Conservation (phyloP, 495 filamentous ascomycete species). For the Aspergillus ostianus region DNA sequence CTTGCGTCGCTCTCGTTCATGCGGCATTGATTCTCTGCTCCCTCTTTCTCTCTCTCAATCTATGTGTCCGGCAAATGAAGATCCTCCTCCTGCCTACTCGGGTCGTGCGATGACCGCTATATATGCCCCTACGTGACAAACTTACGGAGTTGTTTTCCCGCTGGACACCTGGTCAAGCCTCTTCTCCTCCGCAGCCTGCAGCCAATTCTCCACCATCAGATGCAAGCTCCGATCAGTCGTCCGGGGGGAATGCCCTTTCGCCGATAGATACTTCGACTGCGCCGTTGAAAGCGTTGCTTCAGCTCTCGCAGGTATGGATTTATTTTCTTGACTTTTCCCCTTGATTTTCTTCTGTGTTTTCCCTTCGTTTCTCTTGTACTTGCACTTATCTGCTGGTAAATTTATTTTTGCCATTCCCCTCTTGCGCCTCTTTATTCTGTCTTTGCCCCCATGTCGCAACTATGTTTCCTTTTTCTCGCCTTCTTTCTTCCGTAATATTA, state of each 20-base stretch:
- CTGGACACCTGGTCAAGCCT: conserved; percentile 9
- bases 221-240: conserved; percentile 24
- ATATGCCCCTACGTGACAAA: conserved; percentile 16
- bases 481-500: not conserved
- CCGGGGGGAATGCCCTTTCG: conserved; percentile 19
- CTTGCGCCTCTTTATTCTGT: not conserved
- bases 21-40: not conserved
- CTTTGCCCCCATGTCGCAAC: conserved; percentile 1
- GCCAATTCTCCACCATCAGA: conserved; percentile 16
- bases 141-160: conserved; percentile 12
- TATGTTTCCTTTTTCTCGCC: conserved; percentile 2
- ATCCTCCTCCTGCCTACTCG: conserved; percentile 1
- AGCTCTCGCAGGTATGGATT: not conserved
- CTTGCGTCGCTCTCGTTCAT: not conserved
- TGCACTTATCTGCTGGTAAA: not conserved
- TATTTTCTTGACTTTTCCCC: not conserved
- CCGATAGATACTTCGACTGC: conserved; percentile 9
- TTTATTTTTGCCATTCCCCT: not conserved
- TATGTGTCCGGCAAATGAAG: conserved; percentile 8
- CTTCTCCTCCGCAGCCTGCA: conserved; percentile 5
- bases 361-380: conserved; percentile 4
- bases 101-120: conserved; percentile 17
- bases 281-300: not conserved
- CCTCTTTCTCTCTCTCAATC: not conserved
- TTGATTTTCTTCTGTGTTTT: not conserved